Evolutionary conservation across 2,329 filamentous ascomycete genomes (phyloP), one percentile per base, ranked within the genome.

Genomic region (Juglanconis sp.): DNA sequence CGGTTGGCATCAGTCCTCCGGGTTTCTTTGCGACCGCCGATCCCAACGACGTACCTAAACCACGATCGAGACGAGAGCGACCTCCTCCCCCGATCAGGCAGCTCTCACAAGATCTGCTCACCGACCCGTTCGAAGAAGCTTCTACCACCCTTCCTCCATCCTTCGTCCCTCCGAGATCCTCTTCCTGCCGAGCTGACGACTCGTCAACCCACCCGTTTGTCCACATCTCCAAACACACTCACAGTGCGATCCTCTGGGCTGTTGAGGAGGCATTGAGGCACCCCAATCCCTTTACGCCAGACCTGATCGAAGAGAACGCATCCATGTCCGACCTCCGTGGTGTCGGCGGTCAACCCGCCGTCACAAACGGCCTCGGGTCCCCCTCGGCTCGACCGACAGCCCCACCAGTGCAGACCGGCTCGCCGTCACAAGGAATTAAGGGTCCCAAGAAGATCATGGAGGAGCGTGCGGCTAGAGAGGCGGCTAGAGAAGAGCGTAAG

Each of bases 381-480:
- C 68, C 78, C 2, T 73, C 76, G 24, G 70, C 79, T 11, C 77
- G 81, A 53, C 77, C 79, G 35, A 76, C 78, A 2, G 76, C 78
- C n/a, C 75, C 78, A 3, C 79, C 83, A 38, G 74, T 75, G 24
- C 80, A 81, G 57, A 80, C 80, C 32, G 79, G 81, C 65, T 85
- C 83, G 13, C 83, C 83, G 9, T 81, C 81, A 61, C 67, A 68
- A 57, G 87, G 89, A 32, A 90, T 97, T 63, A 86, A 89, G 66
- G 93, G 92, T 40, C 94, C 94, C 15, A 87, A 90, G 65, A 90
- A 94, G 77, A 94, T 98, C 69, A 96, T 97, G 93, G 87, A 91
- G 74, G 88, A 93, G 72, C 87, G 93, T 59, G 83, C 85, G 58
- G 90, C 90, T 65, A 84, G 93, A 64, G 91, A 96, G 73, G 85